Base-by-base conservation (phyloP, 192 early-diverging fungal species). In the Podila minutissima region DNA sequence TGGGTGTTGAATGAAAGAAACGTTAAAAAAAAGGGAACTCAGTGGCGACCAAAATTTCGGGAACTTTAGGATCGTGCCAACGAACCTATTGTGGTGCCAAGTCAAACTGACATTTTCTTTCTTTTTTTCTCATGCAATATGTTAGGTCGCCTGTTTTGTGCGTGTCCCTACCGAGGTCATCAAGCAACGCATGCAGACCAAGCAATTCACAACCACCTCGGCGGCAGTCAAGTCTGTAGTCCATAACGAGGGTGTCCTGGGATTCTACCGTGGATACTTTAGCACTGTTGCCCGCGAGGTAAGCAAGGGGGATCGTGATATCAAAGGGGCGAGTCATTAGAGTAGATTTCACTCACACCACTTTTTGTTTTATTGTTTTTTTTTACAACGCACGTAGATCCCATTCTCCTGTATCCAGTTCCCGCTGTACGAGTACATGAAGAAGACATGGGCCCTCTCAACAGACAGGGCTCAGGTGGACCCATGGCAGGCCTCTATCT, bases 321-420 rank as follows among this genome's bases (percentile, higher is more conserved):
- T 50, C 35, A 10, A 37, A 37, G 5, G 35, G 35, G 8, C 35
- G 7, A 37, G 35, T 37, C 35, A 1, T 37, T 37, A 1, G 19
- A 62, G 35, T 26, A 63, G 37, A 50, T 32, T 9, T 38, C n/a
- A 28, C 4, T 26, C 31, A 49, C 28, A 29, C 12, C 15, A 49
- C 22, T 58, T 64, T 15, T 62, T 50, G n/a, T n/a, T n/a, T n/a
- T n/a, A n/a, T n/a, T n/a, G n/a, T n/a, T n/a, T 67, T 33, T 37
- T 15, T 26, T 46, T 5, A 2, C 1, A 7, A 41, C 35, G 4
- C 15, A 15, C 2, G 35, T 82, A 92, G 87, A 97, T 99, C 73
- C 97, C 97, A 22, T 99, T 99, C 74, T 91, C 96, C 0, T 97
- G 96, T 82, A 93, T 99, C 37, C 97, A 99, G 82, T 99, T 99